Evolutionary conservation across 225 moss, liverwort and hornwort genomes (phyloP), one percentile per base, ranked within the genome.

Genomic region (Antitrichia curtipendula): DNA sequence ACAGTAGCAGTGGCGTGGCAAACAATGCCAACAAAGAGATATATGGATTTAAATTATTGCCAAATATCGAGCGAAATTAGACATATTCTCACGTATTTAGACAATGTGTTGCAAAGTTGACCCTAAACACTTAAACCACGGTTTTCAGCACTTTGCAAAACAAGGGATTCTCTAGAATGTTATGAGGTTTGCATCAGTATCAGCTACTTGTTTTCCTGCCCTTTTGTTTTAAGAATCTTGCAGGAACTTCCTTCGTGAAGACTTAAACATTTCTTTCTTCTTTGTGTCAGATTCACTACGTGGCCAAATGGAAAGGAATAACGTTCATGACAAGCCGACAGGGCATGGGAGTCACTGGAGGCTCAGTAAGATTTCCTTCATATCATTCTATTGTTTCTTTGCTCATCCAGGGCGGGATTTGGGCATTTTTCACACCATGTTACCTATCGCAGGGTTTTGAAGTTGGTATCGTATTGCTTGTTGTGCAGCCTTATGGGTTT

Each of bases 291-390:
- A 86, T 99, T 61, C 97, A 97, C 75, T 97, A 97, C 81, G 97
- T 97, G 41, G 97, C 94, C 34, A 99, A 97, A 89, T 99, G 97
- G 97, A 99, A 99, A 89, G 98, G 98, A 32, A 54, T 99, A 62
- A 97, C 98, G 50, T 97, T 99, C 82, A 96, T 96, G 95, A 98
- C 98, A 90, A 98, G 98, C 85, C 93, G 97, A 77, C 96, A 97
- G 88, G 98, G 98, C 87, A 91, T 96, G 95, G 98, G 98, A 81
- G 98, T 99, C 72, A 99, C 98, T 47, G 98, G 98, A 87, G 96
- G 98, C 92, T 54, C 95, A 73, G 97, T 99, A 92, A 91, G 95
- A n/a, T 92, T 53, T 73, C 47, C 65, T 81, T 81, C 36, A 53
- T 54, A 53, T 60, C 34, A 24, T 61, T 62, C 21, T 72, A 5